Conservation (phyloP, 345 rosid species). For the Anacardium occidentale region DNA sequence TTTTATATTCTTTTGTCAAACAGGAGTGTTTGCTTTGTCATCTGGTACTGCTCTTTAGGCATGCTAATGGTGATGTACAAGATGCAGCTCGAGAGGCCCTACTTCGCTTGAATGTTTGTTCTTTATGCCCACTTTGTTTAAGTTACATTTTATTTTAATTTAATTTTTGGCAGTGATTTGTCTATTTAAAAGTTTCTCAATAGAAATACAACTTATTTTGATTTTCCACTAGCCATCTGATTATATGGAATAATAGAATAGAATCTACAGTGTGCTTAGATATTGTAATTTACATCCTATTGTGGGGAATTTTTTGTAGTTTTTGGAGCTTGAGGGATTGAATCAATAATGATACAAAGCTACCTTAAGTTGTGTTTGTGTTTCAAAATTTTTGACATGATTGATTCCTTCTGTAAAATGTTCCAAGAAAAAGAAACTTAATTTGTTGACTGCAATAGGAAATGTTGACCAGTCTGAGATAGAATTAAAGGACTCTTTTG, state of each 20-base stretch:
- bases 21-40: conserved; percentile 65
- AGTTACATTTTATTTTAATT: background rate
- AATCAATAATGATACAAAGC: background rate
- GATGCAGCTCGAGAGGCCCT: conserved; percentile 71
- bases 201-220: background rate
- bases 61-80: conserved; percentile 56
- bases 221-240: background rate
- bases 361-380: background rate
- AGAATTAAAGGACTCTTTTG: background rate
- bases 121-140: conserved; percentile 12
- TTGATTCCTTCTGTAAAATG: background rate
- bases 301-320: background rate
- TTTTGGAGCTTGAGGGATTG: background rate
- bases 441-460: background rate
- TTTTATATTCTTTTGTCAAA: conserved; percentile 24
- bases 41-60: conserved; percentile 57
- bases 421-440: background rate
- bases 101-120: conserved; percentile 66
- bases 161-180: background rate
- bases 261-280: background rate
- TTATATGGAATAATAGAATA: background rate
- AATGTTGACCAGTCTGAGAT: background rate
- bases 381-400: conserved; percentile 2
- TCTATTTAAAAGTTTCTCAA: background rate
- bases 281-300: background rate